Conservation (phyloP, 2,329 filamentous ascomycete genomes). For the Aspergillus cejpii region DNA sequence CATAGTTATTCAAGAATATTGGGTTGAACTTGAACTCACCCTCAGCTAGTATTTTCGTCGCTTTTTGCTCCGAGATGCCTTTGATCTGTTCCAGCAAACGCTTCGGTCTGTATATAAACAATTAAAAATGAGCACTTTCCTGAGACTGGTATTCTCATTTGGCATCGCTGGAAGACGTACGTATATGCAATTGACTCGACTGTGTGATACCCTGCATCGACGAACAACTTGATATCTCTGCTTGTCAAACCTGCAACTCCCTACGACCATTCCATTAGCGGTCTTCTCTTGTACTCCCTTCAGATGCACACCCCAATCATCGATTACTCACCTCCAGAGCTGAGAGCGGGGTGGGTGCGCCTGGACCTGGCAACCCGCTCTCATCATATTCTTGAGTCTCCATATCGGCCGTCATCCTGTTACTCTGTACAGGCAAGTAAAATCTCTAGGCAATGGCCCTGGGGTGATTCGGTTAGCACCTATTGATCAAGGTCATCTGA, state of each 20-base stretch:
- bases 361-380: slow-evolving; percentile 67
- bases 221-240: slow-evolving; percentile 84
- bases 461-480: too few species aligned
- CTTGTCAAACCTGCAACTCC: slow-evolving; percentile 85
- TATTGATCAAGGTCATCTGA: neutral
- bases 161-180: slow-evolving; percentile 44
- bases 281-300: neutral
- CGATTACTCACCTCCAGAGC: slow-evolving; percentile 68
- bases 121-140: too few species aligned
- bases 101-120: too few species aligned
- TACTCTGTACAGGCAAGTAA: neutral
- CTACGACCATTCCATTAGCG: slow-evolving; percentile 43
- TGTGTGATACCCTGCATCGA: slow-evolving; percentile 90
- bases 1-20: neutral
- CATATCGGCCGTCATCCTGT: slow-evolving; percentile 45
- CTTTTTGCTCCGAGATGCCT: slow-evolving; percentile 95
- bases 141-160: too few species aligned
- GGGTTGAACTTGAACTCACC: slow-evolving; percentile 59
- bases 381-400: slow-evolving; percentile 71
- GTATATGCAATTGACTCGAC: slow-evolving; percentile 96
- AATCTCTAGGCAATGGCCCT: neutral
- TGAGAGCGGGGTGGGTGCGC: slow-evolving; percentile 82
- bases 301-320: neutral
- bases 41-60: slow-evolving; percentile 81
- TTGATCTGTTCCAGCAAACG: slow-evolving; percentile 89